Evolutionary conservation across 192 early-diverging fungal genomes (phyloP), one percentile per base, ranked within the genome.

Genomic region (Coemansia sp.): DNA sequence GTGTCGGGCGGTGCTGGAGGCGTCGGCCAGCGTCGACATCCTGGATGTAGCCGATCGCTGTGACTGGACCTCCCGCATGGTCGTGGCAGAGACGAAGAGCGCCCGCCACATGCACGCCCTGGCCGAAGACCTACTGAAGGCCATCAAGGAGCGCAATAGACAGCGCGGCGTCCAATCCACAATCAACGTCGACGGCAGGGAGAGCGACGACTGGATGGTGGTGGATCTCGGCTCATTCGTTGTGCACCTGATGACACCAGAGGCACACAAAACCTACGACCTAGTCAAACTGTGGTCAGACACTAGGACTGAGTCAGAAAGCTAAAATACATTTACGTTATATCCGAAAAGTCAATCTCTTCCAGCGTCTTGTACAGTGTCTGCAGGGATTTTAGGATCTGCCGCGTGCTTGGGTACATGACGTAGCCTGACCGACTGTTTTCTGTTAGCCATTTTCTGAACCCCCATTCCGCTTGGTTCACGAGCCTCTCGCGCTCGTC

Each of bases 121-220:
- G 62, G 45, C 61, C 0, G 79, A 81, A 64, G 56, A 61, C 14
- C 21, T 81, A 47, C 43, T 76, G 21, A 81, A 55, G 39, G 65
- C 67, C 2, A 81, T 81, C 25, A 81, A 81, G 62, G 66, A 69
- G 25, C 52, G 74, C 23, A 65, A 67, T 33, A 57, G 66, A 36
- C 28, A 21, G 7, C 62, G n/a, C 36, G 67, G 68, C 38, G 3
- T n/a, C 9, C 28, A 62, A 3, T 7, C 21, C 0, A 53, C 36
- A 16, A 72, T 65, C 25, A 68, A 68, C 16, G 79, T 81, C 6
- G 79, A 81, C 63, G 79, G 79, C 21, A 33, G 74, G 41, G 79
- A 81, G 33, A 81, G 79, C 62, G 73, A 81, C 20, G 79, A 81
- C 56, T 81, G 79, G 79, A 59, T 81, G n/a, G 74, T 76, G 6